These are phyloP conservation scores for Fusarium sp. DNA, from an alignment of 2,329 filamentous ascomycete genomes.

Conservation along the genomic window DNA sequence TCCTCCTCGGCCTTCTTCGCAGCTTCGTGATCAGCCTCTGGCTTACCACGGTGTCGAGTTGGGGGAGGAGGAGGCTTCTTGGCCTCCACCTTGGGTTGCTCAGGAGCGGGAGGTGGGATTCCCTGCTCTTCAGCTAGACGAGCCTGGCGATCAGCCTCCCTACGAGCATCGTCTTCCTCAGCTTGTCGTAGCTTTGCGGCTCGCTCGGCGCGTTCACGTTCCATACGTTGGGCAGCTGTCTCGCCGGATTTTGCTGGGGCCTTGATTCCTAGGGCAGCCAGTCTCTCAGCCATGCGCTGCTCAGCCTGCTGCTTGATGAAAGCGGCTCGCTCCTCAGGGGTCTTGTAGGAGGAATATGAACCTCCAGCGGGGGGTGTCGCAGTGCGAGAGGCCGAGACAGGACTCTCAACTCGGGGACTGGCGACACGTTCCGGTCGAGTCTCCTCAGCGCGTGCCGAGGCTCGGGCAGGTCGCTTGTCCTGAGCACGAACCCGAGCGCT, in stretches of 20 bases:
- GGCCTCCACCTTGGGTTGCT: slow-evolving; percentile 57
- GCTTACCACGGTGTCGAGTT: slow-evolving; percentile 73
- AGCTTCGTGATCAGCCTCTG: slow-evolving; percentile 68
- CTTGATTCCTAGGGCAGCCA: slow-evolving; percentile 93
- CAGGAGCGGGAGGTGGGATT: slow-evolving; percentile 66
- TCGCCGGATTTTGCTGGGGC: slow-evolving; percentile 83
- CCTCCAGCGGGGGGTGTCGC: slow-evolving; percentile 63
- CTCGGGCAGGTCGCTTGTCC: slow-evolving; percentile 63
- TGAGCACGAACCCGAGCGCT: slow-evolving; percentile 74
- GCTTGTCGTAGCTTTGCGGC: slow-evolving; percentile 89
- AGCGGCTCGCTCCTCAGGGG: slow-evolving; percentile 91
- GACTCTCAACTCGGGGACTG: slow-evolving; percentile 64
- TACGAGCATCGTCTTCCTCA: slow-evolving; percentile 91
- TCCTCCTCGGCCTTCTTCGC: slow-evolving; percentile 69
- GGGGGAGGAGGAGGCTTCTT: slow-evolving; percentile 84
- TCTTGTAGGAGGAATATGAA: slow-evolving; percentile 86
- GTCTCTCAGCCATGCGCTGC: slow-evolving; percentile 93
- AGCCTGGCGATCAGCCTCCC: slow-evolving; percentile 87
- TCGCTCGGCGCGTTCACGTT: slow-evolving; percentile 87
- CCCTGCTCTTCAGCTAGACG: slow-evolving; percentile 83
- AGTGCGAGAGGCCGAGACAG: slow-evolving; percentile 64
- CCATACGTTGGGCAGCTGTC: slow-evolving; percentile 82
- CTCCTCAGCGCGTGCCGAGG: slow-evolving; percentile 55
- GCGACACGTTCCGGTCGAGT: slow-evolving; percentile 52
- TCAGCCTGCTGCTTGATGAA: slow-evolving; percentile 98